Base-by-base conservation (phyloP, 163 green algal species). In the Botryococcus braunii region DNA sequence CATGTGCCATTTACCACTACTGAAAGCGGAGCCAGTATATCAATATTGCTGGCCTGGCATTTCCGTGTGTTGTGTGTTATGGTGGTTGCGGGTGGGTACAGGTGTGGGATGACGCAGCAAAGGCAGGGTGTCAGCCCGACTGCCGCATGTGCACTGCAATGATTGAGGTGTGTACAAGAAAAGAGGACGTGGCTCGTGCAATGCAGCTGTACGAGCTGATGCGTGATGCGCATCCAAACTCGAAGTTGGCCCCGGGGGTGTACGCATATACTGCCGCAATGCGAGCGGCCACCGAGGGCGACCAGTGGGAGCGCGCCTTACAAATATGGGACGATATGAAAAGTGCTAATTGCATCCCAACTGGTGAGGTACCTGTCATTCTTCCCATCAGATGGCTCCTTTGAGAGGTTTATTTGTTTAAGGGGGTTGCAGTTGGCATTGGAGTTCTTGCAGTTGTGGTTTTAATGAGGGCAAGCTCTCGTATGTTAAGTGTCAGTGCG, bases 191-290 rank as follows among this genome's bases (percentile, higher is more conserved):
- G 3, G 74, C 85, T 21, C 69, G 81, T 25, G 89, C 89, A 0
- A 75, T 94, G 58, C 55, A 66, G 1, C 86, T 86, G 69, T 95
- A 94, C 38, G 57, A 74, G 29, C 48, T 27, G 38, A 90, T 92
- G 84, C 65, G 74, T 23, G 71, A 69, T 4, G 82, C 85, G 23
- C 74, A 80, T 2, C 37, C 71, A 3, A 77, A 72, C 66, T 82
- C 62, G 62, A 72, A 70, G 47, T 78, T 94, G 75, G 79, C 79
- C 8, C 89, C 86, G 40, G 86, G 79, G 2, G 87, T 94, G 47
- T 87, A 96, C 61, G 83, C 85, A 27, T 94, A 89, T 80, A 94
- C 88, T 3, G 87, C 87, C 3, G 87, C 89, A n/a, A 95, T 96
- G 87, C 77, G 87, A 1, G 89, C 89, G 2, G 87, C 84, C 2